Evolutionary conservation across 768 basidiomycete genomes (phyloP).

Genomic region (Amanita pallidorosea): DNA sequence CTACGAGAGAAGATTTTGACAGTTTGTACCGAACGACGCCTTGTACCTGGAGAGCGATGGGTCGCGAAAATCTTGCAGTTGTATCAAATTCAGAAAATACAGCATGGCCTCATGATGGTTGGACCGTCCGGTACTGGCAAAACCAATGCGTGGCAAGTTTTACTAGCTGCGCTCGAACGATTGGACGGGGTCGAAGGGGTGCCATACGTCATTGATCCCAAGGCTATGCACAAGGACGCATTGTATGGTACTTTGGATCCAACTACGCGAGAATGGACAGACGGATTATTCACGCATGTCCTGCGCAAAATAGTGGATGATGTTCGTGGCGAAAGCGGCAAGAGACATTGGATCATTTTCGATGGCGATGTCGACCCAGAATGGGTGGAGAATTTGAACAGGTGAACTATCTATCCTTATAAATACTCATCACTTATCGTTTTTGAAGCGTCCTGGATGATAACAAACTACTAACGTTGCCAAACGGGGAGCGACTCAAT

Average conservation of each 20-base stretch:
- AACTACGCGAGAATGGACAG: slow-evolving; percentile 98
- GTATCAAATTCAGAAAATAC: slow-evolving; percentile 99
- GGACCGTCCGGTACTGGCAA: slow-evolving; percentile 96
- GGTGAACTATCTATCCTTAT: slow-evolving; percentile 35
- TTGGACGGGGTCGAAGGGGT: slow-evolving; percentile 90
- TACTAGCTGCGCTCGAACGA: slow-evolving; percentile 82
- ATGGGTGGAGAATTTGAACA: slow-evolving; percentile 99
- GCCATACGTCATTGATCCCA: slow-evolving; percentile 95
- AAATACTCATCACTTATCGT: slow-evolving; percentile 8
- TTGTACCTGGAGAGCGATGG: slow-evolving; percentile 87
- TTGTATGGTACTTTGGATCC: slow-evolving; percentile 94
- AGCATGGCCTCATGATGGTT: slow-evolving; percentile 99
- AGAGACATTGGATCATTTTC: slow-evolving; percentile 98
- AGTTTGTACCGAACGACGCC: slow-evolving; percentile 77
- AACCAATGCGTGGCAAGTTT: slow-evolving; percentile 93
- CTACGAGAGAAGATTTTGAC: slow-evolving; percentile 78
- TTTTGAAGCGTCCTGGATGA: slow-evolving; percentile 84
- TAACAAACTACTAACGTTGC: slow-evolving; percentile 93
- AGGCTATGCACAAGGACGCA: slow-evolving; percentile 98
- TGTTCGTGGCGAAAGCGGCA: slow-evolving; percentile 92
- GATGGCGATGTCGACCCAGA: slow-evolving; percentile 99
- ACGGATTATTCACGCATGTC: slow-evolving; percentile 96
- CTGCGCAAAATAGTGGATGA: slow-evolving; percentile 97
- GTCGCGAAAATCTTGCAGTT: slow-evolving; percentile 92
- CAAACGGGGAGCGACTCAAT: slow-evolving; percentile 96